Evolutionary conservation across 1,139 yeast species (phyloP).

Genomic region (Blastobotrys indianensis): DNA sequence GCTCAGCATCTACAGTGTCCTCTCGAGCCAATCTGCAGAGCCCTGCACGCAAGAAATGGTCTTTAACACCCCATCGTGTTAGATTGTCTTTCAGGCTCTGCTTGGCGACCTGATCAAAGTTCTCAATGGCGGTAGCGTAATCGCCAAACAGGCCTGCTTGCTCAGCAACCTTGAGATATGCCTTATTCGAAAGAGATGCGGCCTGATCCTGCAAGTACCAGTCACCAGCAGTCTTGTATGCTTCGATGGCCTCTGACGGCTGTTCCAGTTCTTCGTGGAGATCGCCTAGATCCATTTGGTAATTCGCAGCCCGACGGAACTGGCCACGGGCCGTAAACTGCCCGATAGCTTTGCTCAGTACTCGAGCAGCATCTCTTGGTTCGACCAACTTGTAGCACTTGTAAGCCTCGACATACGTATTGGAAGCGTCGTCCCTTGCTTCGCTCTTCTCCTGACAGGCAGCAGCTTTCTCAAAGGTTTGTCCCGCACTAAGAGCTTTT

Average conservation of each 20-base stretch:
- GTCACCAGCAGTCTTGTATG: constrained; percentile 93
- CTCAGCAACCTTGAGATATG: constrained; percentile 86
- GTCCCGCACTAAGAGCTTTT: constrained; percentile 52
- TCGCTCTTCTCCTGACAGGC: constrained; percentile 67
- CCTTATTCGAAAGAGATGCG: constrained; percentile 82
- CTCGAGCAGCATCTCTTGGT: constrained; percentile 73
- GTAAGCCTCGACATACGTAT: constrained; percentile 83
- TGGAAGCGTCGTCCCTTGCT: constrained; percentile 87
- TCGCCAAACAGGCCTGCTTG: constrained; percentile 70
- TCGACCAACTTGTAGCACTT: constrained; percentile 72
- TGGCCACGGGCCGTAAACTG: constrained; percentile 87
- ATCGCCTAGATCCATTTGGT: constrained; percentile 84
- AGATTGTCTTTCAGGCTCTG: constrained; percentile 68
- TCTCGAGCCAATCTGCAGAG: constrained; percentile 73
- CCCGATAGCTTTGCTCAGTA: constrained; percentile 70
- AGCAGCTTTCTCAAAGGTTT: constrained; percentile 81
- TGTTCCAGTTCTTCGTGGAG: constrained; percentile 73
- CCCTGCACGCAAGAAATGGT: constrained; percentile 78
- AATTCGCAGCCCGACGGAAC: constrained; percentile 93
- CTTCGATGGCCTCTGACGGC: constrained; percentile 57
- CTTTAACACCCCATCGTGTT: constrained; percentile 89
- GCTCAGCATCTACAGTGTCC: constrained; percentile 80
- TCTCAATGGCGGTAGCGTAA: constrained; percentile 66
- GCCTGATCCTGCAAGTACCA: constrained; percentile 95
- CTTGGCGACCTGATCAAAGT: constrained; percentile 71